Evolutionary conservation across 2,329 filamentous ascomycete species (phyloP).

Genomic region (Alternaria metachromatica): DNA sequence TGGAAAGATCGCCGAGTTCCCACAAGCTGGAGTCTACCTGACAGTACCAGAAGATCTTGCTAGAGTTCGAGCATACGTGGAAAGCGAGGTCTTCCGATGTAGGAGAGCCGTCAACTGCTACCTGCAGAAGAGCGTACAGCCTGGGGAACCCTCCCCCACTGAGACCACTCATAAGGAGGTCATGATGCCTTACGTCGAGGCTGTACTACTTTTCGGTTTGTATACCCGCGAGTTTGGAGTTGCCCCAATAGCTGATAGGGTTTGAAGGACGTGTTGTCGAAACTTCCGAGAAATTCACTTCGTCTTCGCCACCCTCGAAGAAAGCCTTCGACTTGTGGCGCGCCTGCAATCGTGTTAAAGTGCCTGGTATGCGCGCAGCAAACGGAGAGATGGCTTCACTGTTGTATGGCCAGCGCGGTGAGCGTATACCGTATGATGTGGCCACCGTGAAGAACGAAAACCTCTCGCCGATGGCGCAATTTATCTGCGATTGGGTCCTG

Average conservation of each 20-base stretch:
- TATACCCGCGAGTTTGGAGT: neutral
- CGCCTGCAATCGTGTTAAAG: neutral
- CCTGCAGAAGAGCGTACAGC: neutral
- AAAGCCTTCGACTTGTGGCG: neutral
- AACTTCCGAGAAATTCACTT: neutral
- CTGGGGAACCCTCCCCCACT: neutral
- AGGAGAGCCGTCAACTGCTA: neutral
- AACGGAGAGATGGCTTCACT: conserved; percentile 5
- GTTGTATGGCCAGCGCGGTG: neutral
- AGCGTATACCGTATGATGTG: neutral
- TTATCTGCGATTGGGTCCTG: neutral
- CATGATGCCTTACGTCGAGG: neutral
- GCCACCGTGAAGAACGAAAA: neutral
- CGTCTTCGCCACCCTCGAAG: neutral
- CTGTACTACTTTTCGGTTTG: neutral
- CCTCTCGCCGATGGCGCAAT: neutral
- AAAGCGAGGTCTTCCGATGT: neutral
- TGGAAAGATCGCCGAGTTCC: neutral
- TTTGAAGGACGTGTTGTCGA: neutral
- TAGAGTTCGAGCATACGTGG: neutral
- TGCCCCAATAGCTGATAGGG: neutral
- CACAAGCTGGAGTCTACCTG: neutral
- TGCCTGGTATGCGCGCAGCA: neutral
- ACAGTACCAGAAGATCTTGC: neutral
- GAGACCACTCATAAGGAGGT: neutral